phyloP scores from a whole-genome alignment of 2,329 filamentous ascomycete genomes.

The Aspergillus clavatus region DNA sequence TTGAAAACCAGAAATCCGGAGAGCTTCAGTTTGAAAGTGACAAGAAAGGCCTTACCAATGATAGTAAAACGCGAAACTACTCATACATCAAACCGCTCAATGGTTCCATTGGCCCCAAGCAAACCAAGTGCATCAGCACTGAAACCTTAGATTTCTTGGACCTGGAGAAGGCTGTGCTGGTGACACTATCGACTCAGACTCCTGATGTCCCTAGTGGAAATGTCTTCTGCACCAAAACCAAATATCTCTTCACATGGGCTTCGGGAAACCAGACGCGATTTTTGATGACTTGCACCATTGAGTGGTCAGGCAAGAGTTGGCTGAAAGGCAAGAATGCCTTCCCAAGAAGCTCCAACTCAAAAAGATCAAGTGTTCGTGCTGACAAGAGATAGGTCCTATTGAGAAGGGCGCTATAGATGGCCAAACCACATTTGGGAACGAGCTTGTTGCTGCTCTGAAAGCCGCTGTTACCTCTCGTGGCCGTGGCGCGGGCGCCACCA shows the following conservation, averaged over 20 bases:
- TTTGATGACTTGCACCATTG: constrained; percentile 82
- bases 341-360: too few relatives aligned
- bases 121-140: constrained; percentile 88
- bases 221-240: constrained; percentile 85
- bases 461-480: constrained; percentile 64
- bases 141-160: constrained; percentile 82
- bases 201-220: constrained; percentile 94
- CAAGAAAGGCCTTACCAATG: constrained; percentile 69
- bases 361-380: constrained; percentile 21
- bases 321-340: constrained; percentile 65
- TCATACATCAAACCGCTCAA: constrained; percentile 89
- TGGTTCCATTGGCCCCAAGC: constrained; percentile 78
- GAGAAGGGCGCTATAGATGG: constrained; percentile 93
- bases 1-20: constrained; percentile 78
- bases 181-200: constrained; percentile 80
- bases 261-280: constrained; percentile 79
- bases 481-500: constrained; percentile 47
- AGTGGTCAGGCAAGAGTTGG: constrained; percentile 98
- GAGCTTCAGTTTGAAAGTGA: constrained; percentile 83
- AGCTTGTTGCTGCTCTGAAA: constrained; percentile 70
- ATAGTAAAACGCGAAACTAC: constrained; percentile 69
- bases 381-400: constrained; percentile 66
- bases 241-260: constrained; percentile 91
- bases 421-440: constrained; percentile 75
- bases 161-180: constrained; percentile 76